Evolutionary conservation across 441 rosid species (phyloP).

Genomic region (Geranium incanum): DNA sequence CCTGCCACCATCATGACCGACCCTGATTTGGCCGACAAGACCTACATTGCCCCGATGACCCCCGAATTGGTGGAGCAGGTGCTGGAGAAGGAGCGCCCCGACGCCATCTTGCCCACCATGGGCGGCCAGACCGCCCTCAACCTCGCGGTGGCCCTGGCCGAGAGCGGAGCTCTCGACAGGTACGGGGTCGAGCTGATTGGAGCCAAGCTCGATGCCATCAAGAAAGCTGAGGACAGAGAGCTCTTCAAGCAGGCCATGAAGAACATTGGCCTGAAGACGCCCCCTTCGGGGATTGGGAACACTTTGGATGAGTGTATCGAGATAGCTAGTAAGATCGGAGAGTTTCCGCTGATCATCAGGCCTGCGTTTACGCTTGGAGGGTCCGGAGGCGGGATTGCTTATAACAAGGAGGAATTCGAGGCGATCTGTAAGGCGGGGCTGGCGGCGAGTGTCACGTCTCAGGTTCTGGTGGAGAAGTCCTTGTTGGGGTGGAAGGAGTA

Average conservation of each 20-base stretch:
- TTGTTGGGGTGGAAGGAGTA: conserved; percentile 8
- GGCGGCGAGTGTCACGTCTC: neutral
- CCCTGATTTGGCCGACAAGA: conserved; percentile 18
- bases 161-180: neutral
- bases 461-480: conserved; percentile 4
- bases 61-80: conserved; percentile 83
- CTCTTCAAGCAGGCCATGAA: neutral
- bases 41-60: conserved; percentile 82
- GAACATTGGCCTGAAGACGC: neutral
- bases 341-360: conserved; percentile 4
- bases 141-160: neutral
- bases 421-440: neutral
- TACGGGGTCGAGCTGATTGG: conserved; percentile 5
- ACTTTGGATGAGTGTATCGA: conserved; percentile 3
- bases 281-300: neutral
- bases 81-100: conserved; percentile 74
- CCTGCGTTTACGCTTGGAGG: neutral
- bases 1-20: conserved; percentile 3
- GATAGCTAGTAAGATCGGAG: neutral
- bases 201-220: neutral
- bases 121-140: conserved; percentile 6
- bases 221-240: neutral
- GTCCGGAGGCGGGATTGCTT: neutral
- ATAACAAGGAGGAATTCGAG: conserved; percentile 1
- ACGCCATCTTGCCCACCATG: conserved; percentile 78